Evolutionary conservation across 2,329 filamentous ascomycete genomes (phyloP), one percentile per base, ranked within the genome.

Genomic region (Fusarium multiceps): DNA sequence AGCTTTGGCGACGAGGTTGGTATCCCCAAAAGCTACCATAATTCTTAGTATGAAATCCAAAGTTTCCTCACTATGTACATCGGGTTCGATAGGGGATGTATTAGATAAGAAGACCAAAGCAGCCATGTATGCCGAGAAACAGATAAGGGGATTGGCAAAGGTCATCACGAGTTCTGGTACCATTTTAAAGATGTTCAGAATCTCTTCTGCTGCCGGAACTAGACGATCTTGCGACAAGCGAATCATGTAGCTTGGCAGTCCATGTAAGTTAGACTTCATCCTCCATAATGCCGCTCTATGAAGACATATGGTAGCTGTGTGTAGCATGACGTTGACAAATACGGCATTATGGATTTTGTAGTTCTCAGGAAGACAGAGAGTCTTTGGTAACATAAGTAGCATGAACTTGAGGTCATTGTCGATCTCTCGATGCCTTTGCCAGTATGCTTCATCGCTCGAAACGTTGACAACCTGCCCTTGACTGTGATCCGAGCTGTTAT

Each of bases 381-480:
- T 64, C 32, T 59, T 64, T 30, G 59, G 51, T 3, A 64, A n/a
- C 59, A 64, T 64, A 1, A 64, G 18, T 5, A 64, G 14, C 61
- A 64, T 64, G 16, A 50, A 59, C 11, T 64, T 59, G 7, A 64
- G 59, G 34, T 64, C 59, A 4, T 64, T 64, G 11, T 64, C 61
- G 13, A 64, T 64, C 10, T 13, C 18, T 20, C 18, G 59, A 2
- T 64, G 61, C 32, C 12, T 45, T 56, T 47, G 40, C 61, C 61
- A 64, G 20, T 59, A 64, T 14, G 11, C 7, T 21, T 51, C 32
- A 4, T 40, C 11, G 9, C 4, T 42, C 10, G 37, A 28, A 23
- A 27, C 9, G 18, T 25, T n/a, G n/a, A 4, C 7, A 9, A 12
- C 10, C 12, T 32, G 50, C 18, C 20, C 20, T n/a, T 40, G 40